These are phyloP conservation scores for Nothopassalora personata DNA, from an alignment of 2,329 filamentous ascomycete genomes.

Conservation along the genomic window DNA sequence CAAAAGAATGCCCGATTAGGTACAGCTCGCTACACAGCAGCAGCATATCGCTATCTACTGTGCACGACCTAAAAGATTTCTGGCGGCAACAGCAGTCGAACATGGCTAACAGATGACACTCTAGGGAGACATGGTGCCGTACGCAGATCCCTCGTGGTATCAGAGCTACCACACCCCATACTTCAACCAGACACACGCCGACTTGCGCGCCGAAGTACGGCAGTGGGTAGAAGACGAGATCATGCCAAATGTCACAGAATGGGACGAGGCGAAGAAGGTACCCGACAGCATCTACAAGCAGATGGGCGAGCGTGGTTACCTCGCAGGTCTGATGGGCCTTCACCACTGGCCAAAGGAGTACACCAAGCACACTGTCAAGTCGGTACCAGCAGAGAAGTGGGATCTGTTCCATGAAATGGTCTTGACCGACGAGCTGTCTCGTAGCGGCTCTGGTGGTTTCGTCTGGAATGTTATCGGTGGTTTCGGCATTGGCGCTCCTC, in stretches of 20 bases:
- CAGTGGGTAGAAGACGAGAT: constrained; percentile 87
- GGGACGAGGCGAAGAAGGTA: constrained; percentile 92
- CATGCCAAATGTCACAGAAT: constrained; percentile 87
- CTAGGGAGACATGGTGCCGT: constrained; percentile 74
- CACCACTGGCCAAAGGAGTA: constrained; percentile 70
- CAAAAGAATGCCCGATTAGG: neutral
- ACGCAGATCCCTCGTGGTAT: constrained; percentile 80
- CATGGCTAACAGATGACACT: neutral
- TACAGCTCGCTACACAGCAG: neutral
- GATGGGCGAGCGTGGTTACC: constrained; percentile 87
- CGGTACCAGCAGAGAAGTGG: constrained; percentile 83
- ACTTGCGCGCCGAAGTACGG: constrained; percentile 83
- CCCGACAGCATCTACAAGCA: constrained; percentile 88
- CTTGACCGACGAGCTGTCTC: constrained; percentile 88
- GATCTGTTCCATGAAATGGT: constrained; percentile 98
- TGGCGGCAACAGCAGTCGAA: neutral
- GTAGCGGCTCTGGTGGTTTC: constrained; percentile 81
- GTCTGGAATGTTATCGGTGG: constrained; percentile 97
- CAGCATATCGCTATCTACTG: neutral
- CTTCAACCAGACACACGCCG: constrained; percentile 89
- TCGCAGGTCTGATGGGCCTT: constrained; percentile 83
- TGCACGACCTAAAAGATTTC: neutral
- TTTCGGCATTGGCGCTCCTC: constrained; percentile 92
- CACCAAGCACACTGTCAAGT: constrained; percentile 64
- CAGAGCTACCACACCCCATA: constrained; percentile 80